These are phyloP conservation scores for Setomelanomma holmii DNA, from an alignment of 2,329 filamentous ascomycete species.

Conservation along the genomic window DNA sequence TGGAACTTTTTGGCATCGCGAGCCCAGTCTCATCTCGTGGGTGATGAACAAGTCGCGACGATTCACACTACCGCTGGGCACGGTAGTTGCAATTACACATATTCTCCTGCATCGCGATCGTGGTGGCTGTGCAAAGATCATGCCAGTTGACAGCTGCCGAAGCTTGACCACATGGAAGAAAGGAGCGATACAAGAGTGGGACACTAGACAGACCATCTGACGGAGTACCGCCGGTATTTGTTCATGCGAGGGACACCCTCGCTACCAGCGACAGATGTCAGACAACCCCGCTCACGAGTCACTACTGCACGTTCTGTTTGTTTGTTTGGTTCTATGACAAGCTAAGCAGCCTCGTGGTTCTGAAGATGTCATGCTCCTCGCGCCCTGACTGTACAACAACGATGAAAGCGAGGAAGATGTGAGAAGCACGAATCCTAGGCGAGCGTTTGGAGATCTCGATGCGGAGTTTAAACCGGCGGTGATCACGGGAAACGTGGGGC, in stretches of 20 bases:
- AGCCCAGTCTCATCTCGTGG: conserved; percentile 9
- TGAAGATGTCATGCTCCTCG: too few relatives aligned
- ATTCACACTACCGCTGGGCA: conserved; percentile 7
- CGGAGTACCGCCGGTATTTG: neutral
- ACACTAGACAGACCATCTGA: neutral
- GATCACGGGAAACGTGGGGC: conserved; percentile 1
- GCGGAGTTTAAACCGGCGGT: conserved; percentile 9
- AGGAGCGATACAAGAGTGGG: neutral
- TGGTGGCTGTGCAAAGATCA: neutral
- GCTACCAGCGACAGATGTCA: conserved; percentile 3
- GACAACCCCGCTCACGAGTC: neutral
- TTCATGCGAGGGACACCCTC: conserved; percentile 13
- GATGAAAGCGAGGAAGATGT: neutral
- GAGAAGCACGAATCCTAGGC: conserved; percentile 2
- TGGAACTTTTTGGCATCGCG: neutral
- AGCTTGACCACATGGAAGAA: neutral
- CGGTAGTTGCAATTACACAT: conserved; percentile 2
- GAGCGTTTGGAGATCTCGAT: conserved; percentile 13
- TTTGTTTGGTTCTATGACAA: neutral
- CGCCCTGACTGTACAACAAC: neutral
- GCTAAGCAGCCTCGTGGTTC: neutral
- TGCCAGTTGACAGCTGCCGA: neutral
- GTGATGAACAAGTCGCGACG: neutral
- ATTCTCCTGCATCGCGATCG: conserved; percentile 12
- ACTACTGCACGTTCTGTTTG: neutral